Base-by-base conservation (phyloP, 768 basidiomycete species). In the Rhizopogon vulgaris region DNA sequence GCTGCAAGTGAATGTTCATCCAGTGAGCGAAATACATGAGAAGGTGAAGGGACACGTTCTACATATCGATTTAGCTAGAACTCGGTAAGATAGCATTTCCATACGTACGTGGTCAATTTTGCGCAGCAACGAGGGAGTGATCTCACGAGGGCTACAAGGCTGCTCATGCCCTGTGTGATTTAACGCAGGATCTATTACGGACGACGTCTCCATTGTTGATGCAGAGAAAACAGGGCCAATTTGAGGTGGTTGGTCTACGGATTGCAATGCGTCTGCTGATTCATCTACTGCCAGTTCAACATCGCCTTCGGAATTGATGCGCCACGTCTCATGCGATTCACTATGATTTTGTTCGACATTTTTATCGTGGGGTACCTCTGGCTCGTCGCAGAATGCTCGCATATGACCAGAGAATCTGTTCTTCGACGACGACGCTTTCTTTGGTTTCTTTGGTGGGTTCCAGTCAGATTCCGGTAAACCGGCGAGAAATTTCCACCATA, bases 11-110 rank as follows among this genome's bases (percentile, higher is more conserved):
- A 12, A 77, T 52, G 56, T 84, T 83, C 56, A 89, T 83, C 89
- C 89, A 92, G 60, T 90, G 79, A 15, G 81, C 76, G 64, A 90
- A 90, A 64, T 90, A 90, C 85, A 87, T 89, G 53, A 92, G 67
- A 41, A 91, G 74, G 63, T 89, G 89, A 25, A 91, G 63, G 4
- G 86, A 80, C 64, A 74, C 79, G 60, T 78, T 76, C 89, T 91
- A 57, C 30, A 54, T 34, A 48, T 45, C 41, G 47, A 40, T 55
- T 62, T 18, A 61, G 53, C 48, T 14, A 37, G 48, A 48, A 25
- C 24, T n/a, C 17, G 39, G 38, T 30, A 30, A 38, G 28, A 48
- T 27, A 6, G 45, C 49, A 45, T 15, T 46, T 32, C 3, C 22
- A 46, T n/a, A 40, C 75, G 54, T 68, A 87, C 88, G 66, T 88